Evolutionary conservation across 305 asterid genomes (phyloP).

Genomic region (Lippia alba): DNA sequence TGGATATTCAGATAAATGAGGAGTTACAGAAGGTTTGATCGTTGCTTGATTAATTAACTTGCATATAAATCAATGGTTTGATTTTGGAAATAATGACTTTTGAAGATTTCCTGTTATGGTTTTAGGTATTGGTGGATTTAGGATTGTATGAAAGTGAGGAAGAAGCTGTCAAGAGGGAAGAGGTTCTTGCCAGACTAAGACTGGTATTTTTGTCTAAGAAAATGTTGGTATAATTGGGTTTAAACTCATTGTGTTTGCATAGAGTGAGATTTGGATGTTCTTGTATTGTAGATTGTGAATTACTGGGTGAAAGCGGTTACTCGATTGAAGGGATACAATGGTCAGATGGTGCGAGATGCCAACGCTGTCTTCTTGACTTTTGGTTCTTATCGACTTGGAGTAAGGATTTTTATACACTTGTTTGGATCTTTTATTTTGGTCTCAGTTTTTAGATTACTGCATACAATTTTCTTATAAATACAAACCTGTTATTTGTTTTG

Average conservation of each 20-base stretch:
- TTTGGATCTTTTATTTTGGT: slow-evolving; percentile 13
- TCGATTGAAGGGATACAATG: slow-evolving; percentile 77
- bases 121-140: slow-evolving; percentile 69
- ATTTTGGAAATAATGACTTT: slow-evolving; percentile 15
- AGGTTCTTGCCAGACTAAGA: slow-evolving; percentile 66
- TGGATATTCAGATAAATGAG: slow-evolving; percentile 62
- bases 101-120: slow-evolving; percentile 17
- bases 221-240: slow-evolving; percentile 7
- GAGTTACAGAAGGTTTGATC: slow-evolving; percentile 91
- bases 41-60: not conserved
- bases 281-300: slow-evolving; percentile 65
- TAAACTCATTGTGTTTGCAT: not conserved
- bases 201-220: slow-evolving; percentile 50
- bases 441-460: not conserved
- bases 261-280: not conserved
- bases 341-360: slow-evolving; percentile 94
- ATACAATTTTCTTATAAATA: not conserved
- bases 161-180: slow-evolving; percentile 75
- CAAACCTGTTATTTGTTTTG: slow-evolving; percentile 16
- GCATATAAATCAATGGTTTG: not conserved
- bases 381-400: slow-evolving; percentile 98
- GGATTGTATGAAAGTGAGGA: slow-evolving; percentile 80
- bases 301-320: slow-evolving; percentile 91
- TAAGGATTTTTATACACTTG: slow-evolving; percentile 44
- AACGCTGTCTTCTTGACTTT: slow-evolving; percentile 88